These are phyloP conservation scores for Podospora sp. DNA, from an alignment of 495 filamentous ascomycete genomes.

Conservation along the genomic window DNA sequence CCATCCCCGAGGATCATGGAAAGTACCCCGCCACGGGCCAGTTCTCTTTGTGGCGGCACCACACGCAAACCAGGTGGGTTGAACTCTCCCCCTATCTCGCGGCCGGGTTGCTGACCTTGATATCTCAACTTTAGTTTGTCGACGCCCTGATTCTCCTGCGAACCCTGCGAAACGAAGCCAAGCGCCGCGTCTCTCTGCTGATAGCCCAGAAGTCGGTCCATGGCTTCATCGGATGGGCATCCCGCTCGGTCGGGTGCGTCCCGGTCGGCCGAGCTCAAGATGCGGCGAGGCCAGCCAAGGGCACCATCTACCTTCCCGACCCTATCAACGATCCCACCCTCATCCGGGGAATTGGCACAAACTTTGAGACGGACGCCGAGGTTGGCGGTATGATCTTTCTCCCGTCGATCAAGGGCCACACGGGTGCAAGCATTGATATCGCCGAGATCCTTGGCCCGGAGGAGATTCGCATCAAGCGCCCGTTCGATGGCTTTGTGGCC, in stretches of 20 bases:
- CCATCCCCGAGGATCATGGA: conserved; percentile 91
- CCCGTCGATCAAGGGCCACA: conserved; percentile 75
- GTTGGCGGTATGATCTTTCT: conserved; percentile 83
- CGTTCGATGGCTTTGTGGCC: conserved; percentile 71
- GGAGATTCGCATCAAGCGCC: conserved; percentile 83
- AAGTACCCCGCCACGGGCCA: conserved; percentile 81
- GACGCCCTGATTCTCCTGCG: conserved; percentile 94
- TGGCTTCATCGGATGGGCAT: conserved; percentile 82
- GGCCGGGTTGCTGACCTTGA: conserved; percentile 14
- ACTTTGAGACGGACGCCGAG: conserved; percentile 75
- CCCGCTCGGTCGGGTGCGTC: conserved; percentile 78
- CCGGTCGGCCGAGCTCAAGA: conserved; percentile 91
- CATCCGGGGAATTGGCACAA: conserved; percentile 80
- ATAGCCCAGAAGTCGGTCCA: conserved; percentile 94
- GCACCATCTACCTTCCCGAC: conserved; percentile 89
- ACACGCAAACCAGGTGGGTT: conserved; percentile 88
- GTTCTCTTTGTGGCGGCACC: conserved; percentile 97
- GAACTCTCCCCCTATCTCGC: neutral
- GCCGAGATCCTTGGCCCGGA: conserved; percentile 75
- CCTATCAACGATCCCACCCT: conserved; percentile 82
- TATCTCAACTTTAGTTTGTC: conserved; percentile 68
- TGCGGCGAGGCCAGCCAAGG: conserved; percentile 73
- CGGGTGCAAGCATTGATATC: conserved; percentile 76
- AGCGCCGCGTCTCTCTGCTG: conserved; percentile 85
- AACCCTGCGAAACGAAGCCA: conserved; percentile 78